A percentile compares a stretch with the other conserved stretches of the same genome.
Evolutionary conservation across 352 stramenopile genomes (phyloP).

Genomic region (Globisporangium cederbergense): DNA sequence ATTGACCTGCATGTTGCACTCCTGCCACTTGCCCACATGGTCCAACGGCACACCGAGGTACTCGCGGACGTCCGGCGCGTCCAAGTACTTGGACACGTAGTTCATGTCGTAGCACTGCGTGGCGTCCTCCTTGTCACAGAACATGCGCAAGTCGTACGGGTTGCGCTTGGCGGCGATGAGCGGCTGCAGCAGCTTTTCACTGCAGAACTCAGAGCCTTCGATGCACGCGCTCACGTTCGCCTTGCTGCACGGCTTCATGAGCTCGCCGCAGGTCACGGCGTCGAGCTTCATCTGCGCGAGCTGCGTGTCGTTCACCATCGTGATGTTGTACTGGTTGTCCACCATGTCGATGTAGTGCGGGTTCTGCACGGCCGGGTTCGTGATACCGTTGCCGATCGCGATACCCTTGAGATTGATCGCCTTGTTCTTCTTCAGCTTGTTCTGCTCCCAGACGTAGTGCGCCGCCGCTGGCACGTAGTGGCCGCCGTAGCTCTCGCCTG

Average conservation of each 20-base stretch:
- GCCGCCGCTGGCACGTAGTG: constrained; percentile 43
- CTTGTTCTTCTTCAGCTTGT: constrained; percentile 23
- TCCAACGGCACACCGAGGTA: too few relatives aligned
- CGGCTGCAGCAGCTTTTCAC: too few relatives aligned
- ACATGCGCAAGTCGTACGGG: constrained; percentile 59
- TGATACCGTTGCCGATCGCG: constrained; percentile 53
- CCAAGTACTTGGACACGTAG: constrained; percentile 57
- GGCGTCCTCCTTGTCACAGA: constrained; percentile 21
- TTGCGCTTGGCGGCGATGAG: constrained; percentile 37
- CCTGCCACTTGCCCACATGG: too few relatives aligned
- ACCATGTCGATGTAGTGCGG: constrained; percentile 48
- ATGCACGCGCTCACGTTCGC: constrained; percentile 21
- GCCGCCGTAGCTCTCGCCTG: too few relatives aligned
- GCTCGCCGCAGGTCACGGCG: constrained; percentile 35
- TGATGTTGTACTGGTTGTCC: constrained; percentile 53
- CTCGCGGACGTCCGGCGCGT: constrained; percentile 39
- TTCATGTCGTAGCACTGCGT: constrained; percentile 33
- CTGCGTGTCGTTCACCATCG: constrained; percentile 26
- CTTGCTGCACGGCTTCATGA: too few relatives aligned
- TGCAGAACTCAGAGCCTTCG: too few relatives aligned
- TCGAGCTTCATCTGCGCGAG: constrained; percentile 32
- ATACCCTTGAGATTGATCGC: constrained; percentile 43
- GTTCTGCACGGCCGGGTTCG: constrained; percentile 39
- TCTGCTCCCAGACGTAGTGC: constrained; percentile 49
- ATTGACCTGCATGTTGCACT: constrained; percentile 27